Base-by-base conservation (phyloP, 2,329 filamentous ascomycete genomes). In the Ascochyta rabiei region DNA sequence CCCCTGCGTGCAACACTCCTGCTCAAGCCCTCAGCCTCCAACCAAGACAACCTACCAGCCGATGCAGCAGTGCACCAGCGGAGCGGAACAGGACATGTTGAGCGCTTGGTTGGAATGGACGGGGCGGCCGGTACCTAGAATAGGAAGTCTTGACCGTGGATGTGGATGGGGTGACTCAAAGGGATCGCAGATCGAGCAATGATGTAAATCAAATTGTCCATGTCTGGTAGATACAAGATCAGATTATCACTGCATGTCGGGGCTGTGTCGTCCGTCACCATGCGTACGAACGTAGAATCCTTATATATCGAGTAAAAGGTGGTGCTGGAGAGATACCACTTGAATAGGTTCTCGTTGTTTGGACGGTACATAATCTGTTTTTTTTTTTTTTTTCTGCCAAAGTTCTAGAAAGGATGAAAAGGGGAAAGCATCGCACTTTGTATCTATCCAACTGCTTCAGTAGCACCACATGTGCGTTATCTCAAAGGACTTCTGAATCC, bases 41-140 rank as follows among this genome's bases (percentile, higher is more conserved):
- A 7, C 6, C n/a, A n/a, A n/a, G 9, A 4, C n/a, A 9, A 30
- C 39, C 16, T 26, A 41, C 84, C 67, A 72, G 3, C 67, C 70
- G 33, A 71, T 71, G 35, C 71, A 68, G 55, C 68, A 72, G 48
- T 71, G 69, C 62, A 71, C 67, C 12, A 62, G 51, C 72, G 71
- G 74, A 1, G 69, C 66, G 9, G 70, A 68, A 45, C 71, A 71
- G 30, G 39, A 39, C 8, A 66, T 46, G 6, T 62, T 59, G 10
- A 67, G 59, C 12, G 33, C 31, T 7, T 30, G 37, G 13, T 53
- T 35, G 12, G 54, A 51, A 13, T 63, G 75, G 8, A 59, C 64
- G 4, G 75, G 74, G 7, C 51, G 48, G n/a, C 75, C 70, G 24
- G 60, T 74, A 18, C 76, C 75, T 4, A 86, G 68, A 15, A 85